These are phyloP conservation scores for Actinomortierella wolfii DNA, from an alignment of 371 early-diverging fungal genomes.

Conservation along the genomic window DNA sequence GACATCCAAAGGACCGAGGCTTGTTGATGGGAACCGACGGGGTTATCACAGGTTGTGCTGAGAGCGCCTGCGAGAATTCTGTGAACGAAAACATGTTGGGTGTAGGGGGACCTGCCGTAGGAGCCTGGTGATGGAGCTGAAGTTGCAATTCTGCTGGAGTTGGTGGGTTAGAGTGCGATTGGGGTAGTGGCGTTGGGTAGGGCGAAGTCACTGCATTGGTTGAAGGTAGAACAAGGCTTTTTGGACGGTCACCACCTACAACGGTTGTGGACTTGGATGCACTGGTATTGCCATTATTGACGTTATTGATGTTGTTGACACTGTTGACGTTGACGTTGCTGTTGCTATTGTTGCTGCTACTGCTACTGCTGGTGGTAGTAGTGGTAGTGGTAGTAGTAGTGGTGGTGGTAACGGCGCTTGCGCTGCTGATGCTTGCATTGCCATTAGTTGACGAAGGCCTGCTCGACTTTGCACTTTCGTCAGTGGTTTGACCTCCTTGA, in stretches of 20 bases:
- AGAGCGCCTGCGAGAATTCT: background rate
- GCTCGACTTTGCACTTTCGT: background rate
- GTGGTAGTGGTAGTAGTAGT: background rate
- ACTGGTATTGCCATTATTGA: no score
- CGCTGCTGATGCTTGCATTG: background rate
- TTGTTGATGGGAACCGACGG: background rate
- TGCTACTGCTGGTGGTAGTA: background rate
- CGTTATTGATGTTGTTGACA: no score
- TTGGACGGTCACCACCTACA: slow-evolving; percentile 2
- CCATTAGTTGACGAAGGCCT: background rate
- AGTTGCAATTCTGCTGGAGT: slow-evolving; percentile 36
- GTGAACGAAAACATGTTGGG: background rate
- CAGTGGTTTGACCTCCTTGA: background rate
- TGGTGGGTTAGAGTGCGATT: slow-evolving; percentile 24
- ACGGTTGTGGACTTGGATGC: background rate
- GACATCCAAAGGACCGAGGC: slow-evolving; percentile 18
- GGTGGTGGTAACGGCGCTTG: background rate
- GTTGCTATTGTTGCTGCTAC: background rate
- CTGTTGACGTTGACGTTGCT: no score
- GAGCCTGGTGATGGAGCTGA: slow-evolving; percentile 35
- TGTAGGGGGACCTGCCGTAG: background rate
- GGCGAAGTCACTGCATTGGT: slow-evolving; percentile 1
- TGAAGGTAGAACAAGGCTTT: slow-evolving; percentile 7
- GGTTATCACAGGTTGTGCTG: background rate
- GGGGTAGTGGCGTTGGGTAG: slow-evolving; percentile 10